Conservation (phyloP, 345 rosid species). For the Pugionium dolabratum region DNA sequence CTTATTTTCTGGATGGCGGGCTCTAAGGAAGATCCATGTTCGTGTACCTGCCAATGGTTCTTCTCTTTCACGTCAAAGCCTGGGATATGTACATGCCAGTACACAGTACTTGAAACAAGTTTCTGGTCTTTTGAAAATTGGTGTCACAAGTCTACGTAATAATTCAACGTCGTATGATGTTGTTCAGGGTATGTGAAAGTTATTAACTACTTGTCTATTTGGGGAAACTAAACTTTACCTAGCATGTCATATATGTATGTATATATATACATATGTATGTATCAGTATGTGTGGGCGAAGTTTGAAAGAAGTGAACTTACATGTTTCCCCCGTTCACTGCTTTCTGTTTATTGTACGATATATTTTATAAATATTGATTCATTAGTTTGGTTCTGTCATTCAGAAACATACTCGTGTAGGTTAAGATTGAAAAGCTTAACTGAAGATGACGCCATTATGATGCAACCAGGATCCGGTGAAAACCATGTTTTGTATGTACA, state of each 20-base stretch:
- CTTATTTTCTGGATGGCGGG: slow-evolving; percentile 68
- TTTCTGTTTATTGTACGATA: background rate
- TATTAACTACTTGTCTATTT: slow-evolving; percentile 15
- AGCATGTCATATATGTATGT: background rate
- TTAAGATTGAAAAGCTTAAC: slow-evolving; percentile 79
- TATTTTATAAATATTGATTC: slow-evolving; percentile 9
- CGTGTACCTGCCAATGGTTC: slow-evolving; percentile 69
- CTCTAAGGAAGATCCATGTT: slow-evolving; percentile 63
- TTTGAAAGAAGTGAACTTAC: background rate
- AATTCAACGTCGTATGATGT: slow-evolving; percentile 89
- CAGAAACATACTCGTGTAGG: slow-evolving; percentile 80
- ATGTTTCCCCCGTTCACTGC: slow-evolving; percentile 2
- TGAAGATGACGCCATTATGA: slow-evolving; percentile 71
- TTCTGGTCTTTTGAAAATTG: slow-evolving; percentile 87
- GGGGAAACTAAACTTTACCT: background rate
- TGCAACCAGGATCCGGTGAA: slow-evolving; percentile 99
- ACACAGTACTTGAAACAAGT: slow-evolving; percentile 89
- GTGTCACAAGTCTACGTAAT: slow-evolving; percentile 85
- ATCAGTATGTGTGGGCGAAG: slow-evolving; percentile 3
- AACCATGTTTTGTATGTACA: slow-evolving; percentile 82
- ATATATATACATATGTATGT: background rate
- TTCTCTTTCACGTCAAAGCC: slow-evolving; percentile 85
- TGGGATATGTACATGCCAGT: slow-evolving; percentile 93
- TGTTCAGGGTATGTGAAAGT: slow-evolving; percentile 63
- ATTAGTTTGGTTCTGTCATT: slow-evolving; percentile 21